phyloP scores from a whole-genome alignment of 768 basidiomycete species.

The Lactarius tabidus region DNA sequence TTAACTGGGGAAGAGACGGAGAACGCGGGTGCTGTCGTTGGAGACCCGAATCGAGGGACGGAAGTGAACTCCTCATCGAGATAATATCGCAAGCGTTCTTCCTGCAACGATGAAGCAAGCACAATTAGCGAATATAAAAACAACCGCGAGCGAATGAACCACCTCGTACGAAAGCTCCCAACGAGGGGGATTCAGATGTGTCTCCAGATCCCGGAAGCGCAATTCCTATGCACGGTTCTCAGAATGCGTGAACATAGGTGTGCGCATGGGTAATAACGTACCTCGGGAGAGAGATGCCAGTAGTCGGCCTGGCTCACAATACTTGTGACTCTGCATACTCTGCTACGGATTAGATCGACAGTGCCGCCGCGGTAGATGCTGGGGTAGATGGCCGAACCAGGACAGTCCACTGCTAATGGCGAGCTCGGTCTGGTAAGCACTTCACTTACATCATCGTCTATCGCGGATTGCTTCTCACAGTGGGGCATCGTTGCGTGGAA shows the following conservation, averaged over 20 bases:
- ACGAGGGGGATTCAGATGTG: background rate
- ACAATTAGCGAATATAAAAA: no score
- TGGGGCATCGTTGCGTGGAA: no score
- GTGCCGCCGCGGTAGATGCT: background rate
- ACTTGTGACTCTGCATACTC: background rate
- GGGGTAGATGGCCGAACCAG: no score
- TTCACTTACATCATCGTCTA: no score
- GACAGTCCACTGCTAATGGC: no score
- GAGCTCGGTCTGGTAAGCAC: no score
- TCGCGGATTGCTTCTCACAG: no score
- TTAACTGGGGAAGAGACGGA: background rate
- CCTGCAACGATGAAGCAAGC: background rate
- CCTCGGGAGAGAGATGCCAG: conserved; percentile 5
- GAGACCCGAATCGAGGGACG: background rate
- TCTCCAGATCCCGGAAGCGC: background rate
- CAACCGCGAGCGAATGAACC: background rate
- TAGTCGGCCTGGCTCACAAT: background rate
- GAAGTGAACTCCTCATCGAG: background rate
- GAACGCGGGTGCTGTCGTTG: background rate
- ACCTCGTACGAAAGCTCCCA: background rate
- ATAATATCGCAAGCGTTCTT: conserved; percentile 8
- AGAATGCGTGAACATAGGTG: background rate
- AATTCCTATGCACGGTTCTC: background rate
- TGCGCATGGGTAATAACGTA: background rate
- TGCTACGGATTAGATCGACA: background rate